Conservation (phyloP, 73 alveolate species). For the Paramecium bursaria region DNA sequence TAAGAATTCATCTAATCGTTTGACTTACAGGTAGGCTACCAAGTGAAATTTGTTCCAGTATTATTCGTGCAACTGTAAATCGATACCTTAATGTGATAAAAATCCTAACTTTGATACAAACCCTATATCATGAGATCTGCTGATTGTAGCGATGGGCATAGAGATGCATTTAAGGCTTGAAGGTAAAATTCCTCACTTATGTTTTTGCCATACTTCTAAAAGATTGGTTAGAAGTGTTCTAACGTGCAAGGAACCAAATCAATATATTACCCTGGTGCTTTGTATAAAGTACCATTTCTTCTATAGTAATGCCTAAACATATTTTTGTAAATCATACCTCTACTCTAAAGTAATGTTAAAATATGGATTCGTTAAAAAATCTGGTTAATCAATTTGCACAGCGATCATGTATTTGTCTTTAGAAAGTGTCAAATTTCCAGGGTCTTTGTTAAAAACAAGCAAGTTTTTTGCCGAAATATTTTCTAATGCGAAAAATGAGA, state of each 20-base stretch:
- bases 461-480: background rate
- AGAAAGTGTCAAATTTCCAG: background rate
- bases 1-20: background rate
- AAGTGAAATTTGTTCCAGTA: background rate
- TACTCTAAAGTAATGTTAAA: constrained; percentile 27
- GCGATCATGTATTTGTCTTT: constrained; percentile 21
- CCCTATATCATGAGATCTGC: constrained; percentile 21
- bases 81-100: constrained; percentile 13
- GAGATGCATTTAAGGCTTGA: background rate
- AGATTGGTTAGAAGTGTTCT: constrained; percentile 32
- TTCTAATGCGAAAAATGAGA: constrained; percentile 13
- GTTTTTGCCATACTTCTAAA: background rate
- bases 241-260: constrained; percentile 41
- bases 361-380: constrained; percentile 31
- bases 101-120: constrained; percentile 14
- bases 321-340: constrained; percentile 29
- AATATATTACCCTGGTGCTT: background rate
- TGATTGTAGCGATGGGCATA: constrained; percentile 40
- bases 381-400: constrained; percentile 27
- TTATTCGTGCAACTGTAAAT: constrained; percentile 1
- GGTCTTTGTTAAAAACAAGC: constrained; percentile 6
- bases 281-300: constrained; percentile 16
- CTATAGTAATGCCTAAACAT: no score
- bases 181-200: background rate
- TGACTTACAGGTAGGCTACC: constrained; percentile 33